Evolutionary conservation across 2,329 filamentous ascomycete species (phyloP), one percentile per base, ranked within the genome.

Genomic region (Colletotrichum sojae): DNA sequence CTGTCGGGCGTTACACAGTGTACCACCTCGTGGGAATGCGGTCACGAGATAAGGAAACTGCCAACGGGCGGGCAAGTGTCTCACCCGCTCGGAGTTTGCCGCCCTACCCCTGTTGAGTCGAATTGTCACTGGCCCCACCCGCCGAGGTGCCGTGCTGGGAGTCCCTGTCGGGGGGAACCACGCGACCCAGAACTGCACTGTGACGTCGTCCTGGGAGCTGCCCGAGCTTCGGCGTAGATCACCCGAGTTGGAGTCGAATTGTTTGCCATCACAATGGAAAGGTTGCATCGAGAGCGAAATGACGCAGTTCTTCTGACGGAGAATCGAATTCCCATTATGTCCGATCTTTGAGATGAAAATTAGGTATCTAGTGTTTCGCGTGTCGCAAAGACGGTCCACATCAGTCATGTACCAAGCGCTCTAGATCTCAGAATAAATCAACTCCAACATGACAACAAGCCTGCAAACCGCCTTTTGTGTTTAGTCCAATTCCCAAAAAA

Each of bases 41-140:
- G 67, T 69, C 67, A 69, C 49, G 55, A 67, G 62, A 61, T 67
- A 46, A 61, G 40, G 40, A 6, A 43, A 43, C 22, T 22, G 22
- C 22, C 22, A 22, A 25, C 22, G 22, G 22, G 22, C 40, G 15
- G 40, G 13, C 27, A 10, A 39, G 10, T 61, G 67, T 67, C 67
- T 61, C 36, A 66, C 55, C 27, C 25, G 36, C 6, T 8, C 40
- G 51, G 45, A 48, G 51, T 22, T n/a, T 45, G 48, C 31, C 13
- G 40, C 16, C n/a, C 48, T 46, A 49, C 27, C 48, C 52, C 53
- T 40, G 13, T 43, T 46, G 39, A n/a, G 22, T 22, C 18, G 48
- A 40, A 40, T 52, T 56, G 45, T 56, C 18, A 60, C 31, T 43
- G 18, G 20, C 52, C 18, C 31, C 46, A 49, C 54, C 40, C 18